phyloP scores from a whole-genome alignment of 495 filamentous ascomycete species.

The Friedmanniomyces endolithicus region DNA sequence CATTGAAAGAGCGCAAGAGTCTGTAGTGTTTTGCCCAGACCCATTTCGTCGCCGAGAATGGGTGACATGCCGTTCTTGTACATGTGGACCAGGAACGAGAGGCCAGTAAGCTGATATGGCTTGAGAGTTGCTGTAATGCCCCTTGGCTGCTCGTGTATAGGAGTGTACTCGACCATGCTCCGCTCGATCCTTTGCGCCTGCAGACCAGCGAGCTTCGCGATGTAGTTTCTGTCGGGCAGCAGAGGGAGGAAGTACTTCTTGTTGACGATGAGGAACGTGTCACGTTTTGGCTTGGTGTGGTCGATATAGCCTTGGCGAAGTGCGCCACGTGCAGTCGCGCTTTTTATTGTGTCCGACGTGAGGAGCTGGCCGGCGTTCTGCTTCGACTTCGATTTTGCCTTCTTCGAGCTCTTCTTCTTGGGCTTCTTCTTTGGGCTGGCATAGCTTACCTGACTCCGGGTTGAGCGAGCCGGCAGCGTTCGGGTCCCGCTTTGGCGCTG shows the following conservation, averaged over 20 bases:
- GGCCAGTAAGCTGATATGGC: conserved; percentile 49
- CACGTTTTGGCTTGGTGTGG: conserved; percentile 36
- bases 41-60: conserved; percentile 53
- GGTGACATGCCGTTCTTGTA: conserved; percentile 46
- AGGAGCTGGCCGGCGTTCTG: conserved; percentile 12
- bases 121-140: conserved; percentile 44
- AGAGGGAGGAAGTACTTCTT: conserved; percentile 42
- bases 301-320: conserved; percentile 38
- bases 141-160: conserved; percentile 38
- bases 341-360: conserved; percentile 12
- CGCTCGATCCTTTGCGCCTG: conserved; percentile 6
- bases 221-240: conserved; percentile 42
- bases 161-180: conserved; percentile 32
- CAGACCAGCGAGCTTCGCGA: conserved; percentile 32
- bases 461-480: conserved; percentile 14
- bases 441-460: conserved; percentile 10
- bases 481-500: background rate
- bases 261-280: conserved; percentile 41
- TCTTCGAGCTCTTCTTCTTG: background rate
- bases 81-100: conserved; percentile 49
- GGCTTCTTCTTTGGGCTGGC: conserved; percentile 10
- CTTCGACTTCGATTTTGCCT: background rate
- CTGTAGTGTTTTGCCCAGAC: conserved; percentile 51
- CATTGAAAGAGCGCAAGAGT: conserved; percentile 46
- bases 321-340: conserved; percentile 30